Evolutionary conservation across 2,329 filamentous ascomycete genomes (phyloP).

Genomic region (Basipetospora chlamydospora): DNA sequence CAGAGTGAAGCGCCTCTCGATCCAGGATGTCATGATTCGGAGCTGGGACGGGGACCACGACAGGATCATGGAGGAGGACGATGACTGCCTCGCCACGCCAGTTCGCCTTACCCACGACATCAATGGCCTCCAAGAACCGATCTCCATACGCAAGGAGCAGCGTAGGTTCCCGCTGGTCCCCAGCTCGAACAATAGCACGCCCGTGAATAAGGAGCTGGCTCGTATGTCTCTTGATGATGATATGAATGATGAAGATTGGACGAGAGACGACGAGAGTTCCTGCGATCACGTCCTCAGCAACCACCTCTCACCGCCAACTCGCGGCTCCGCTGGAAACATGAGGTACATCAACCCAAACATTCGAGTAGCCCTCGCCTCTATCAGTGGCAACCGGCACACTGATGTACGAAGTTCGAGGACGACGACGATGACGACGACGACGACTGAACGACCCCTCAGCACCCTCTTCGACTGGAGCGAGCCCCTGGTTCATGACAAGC

Average conservation of each 20-base stretch:
- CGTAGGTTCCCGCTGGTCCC: conserved; percentile 5
- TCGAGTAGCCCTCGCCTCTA: conserved; percentile 36
- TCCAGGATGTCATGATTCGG: conserved; percentile 42
- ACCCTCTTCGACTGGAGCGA: conserved; percentile 73
- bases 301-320: conserved; percentile 41
- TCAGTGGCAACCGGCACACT: conserved; percentile 29
- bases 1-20: conserved; percentile 40
- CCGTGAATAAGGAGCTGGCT: conserved; percentile 26
- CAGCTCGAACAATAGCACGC: conserved; percentile 17
- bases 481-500: conserved; percentile 45
- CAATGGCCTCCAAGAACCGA: conserved; percentile 4
- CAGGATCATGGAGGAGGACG: conserved; percentile 49
- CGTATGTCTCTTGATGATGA: conserved; percentile 46
- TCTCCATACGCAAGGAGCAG: background rate
- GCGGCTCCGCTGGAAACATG: conserved; percentile 35
- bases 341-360: conserved; percentile 37
- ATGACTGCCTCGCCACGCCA: conserved; percentile 41
- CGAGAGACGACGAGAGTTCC: conserved; percentile 37
- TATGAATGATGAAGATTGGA: conserved; percentile 52
- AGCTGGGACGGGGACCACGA: conserved; percentile 36
- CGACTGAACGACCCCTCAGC: conserved; percentile 40
- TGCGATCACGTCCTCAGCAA: conserved; percentile 38
- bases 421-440: conserved; percentile 11
- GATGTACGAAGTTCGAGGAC: too few species aligned
- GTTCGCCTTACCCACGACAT: conserved; percentile 22